Evolutionary conservation across 1,284 basidiomycete genomes (phyloP).

Genomic region (Cerioporus squamosus): DNA sequence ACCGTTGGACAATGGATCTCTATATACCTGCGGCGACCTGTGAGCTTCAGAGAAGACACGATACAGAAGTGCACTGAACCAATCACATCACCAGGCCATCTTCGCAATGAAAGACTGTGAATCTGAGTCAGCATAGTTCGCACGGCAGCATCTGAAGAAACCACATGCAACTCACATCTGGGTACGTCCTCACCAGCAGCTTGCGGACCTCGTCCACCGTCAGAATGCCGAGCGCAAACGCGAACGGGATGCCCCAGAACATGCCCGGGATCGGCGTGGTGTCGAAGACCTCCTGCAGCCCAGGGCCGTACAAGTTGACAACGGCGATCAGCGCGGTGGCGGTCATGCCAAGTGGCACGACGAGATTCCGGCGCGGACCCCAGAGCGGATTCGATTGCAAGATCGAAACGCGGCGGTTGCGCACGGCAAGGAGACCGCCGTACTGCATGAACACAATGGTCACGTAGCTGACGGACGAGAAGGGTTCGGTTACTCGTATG

Average conservation of each 20-base stretch:
- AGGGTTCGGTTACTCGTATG: background rate
- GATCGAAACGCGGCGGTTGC: conserved; percentile 20
- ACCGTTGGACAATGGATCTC: too few species aligned
- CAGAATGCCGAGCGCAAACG: conserved; percentile 42
- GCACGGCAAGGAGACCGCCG: conserved; percentile 38
- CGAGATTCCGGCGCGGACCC: conserved; percentile 47
- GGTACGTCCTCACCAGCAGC: conserved; percentile 44
- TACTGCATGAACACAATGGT: conserved; percentile 61
- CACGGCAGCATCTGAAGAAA: background rate
- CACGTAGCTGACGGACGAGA: conserved; percentile 58
- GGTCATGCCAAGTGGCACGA: conserved; percentile 41
- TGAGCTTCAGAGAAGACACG: too few species aligned
- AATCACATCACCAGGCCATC: conserved; percentile 4
- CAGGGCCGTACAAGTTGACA: conserved; percentile 45
- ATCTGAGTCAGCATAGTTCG: too few species aligned
- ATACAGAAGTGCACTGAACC: background rate
- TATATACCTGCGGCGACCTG: too few species aligned
- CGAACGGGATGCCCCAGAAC: conserved; percentile 50
- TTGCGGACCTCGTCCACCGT: conserved; percentile 45
- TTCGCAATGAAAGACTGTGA: background rate
- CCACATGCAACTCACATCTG: conserved; percentile 33
- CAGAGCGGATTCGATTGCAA: conserved; percentile 31
- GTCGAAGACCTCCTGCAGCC: conserved; percentile 43
- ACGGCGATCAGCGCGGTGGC: conserved; percentile 43
- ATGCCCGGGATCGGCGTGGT: conserved; percentile 45